phyloP scores from a whole-genome alignment of 2,329 filamentous ascomycete genomes.

The Coniochaeta prunicola region DNA sequence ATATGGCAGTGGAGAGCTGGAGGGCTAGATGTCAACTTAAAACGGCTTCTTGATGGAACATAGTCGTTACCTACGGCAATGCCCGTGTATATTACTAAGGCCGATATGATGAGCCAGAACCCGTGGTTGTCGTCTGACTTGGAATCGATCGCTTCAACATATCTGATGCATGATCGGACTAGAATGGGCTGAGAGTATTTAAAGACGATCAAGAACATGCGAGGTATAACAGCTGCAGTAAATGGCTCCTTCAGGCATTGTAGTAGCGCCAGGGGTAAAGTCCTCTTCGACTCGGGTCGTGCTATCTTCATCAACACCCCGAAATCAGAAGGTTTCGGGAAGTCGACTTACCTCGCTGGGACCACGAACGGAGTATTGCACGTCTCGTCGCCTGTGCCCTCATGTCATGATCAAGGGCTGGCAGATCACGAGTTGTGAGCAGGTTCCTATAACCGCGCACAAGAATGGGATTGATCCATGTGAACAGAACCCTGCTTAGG shows the following conservation, averaged over 20 bases:
- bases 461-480: not conserved
- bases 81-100: not conserved
- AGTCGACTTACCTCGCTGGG: conserved; percentile 31
- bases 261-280: not conserved
- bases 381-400: not conserved
- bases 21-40: not conserved
- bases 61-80: not conserved
- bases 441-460: not conserved
- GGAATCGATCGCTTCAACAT: not conserved
- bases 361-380: not conserved
- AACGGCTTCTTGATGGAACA: not conserved
- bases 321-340: conserved; percentile 9
- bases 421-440: not conserved
- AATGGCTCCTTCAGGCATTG: not conserved
- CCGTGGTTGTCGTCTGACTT: not conserved
- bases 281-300: not conserved
- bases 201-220: not conserved
- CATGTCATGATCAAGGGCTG: not conserved
- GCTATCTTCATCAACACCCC: not conserved
- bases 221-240: not conserved
- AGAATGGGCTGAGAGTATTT: not conserved
- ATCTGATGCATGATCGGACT: not conserved
- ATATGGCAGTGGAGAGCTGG: not conserved
- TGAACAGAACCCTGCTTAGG: not conserved
- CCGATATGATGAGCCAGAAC: not conserved